Conservation (phyloP, 2,329 filamentous ascomycete species). For the Myriosclerotinia curreyana region DNA sequence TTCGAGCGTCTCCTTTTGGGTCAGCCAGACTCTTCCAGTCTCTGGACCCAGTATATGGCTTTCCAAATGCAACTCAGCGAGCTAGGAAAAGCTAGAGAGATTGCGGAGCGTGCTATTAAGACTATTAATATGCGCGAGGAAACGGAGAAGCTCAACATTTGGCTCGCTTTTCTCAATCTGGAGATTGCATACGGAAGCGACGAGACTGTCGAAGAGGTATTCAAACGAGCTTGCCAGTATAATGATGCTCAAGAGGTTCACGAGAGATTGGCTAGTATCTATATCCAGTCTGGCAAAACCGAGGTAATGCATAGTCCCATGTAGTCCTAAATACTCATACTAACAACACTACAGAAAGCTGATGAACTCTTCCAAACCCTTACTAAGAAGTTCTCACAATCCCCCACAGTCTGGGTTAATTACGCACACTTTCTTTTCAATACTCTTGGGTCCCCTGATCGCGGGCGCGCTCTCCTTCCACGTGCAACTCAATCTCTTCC, state of each 20-base stretch:
- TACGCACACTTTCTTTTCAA: slow-evolving; percentile 92
- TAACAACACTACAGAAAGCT: slow-evolving; percentile 62
- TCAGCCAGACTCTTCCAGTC: slow-evolving; percentile 84
- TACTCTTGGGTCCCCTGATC: slow-evolving; percentile 64
- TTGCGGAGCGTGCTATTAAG: slow-evolving; percentile 84
- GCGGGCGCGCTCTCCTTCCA: slow-evolving; percentile 72
- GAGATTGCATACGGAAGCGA: slow-evolving; percentile 88
- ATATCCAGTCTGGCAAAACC: slow-evolving; percentile 84
- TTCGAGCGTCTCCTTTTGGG: slow-evolving; percentile 91
- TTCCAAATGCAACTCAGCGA: slow-evolving; percentile 94
- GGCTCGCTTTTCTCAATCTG: slow-evolving; percentile 91
- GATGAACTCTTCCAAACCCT: slow-evolving; percentile 83
- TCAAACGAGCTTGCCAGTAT: slow-evolving; percentile 89
- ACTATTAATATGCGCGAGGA: slow-evolving; percentile 91
- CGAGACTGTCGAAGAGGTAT: slow-evolving; percentile 77
- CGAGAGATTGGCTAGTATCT: slow-evolving; percentile 87
- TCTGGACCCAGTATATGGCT: slow-evolving; percentile 99
- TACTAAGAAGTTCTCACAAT: slow-evolving; percentile 80
- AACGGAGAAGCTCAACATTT: slow-evolving; percentile 89
- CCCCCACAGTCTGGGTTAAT: slow-evolving; percentile 83
- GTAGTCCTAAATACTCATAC: slow-evolving; percentile 18
- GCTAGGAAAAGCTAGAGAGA: slow-evolving; percentile 79
- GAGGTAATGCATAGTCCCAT: slow-evolving; percentile 56
- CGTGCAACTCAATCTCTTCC: slow-evolving; percentile 84
- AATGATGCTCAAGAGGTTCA: slow-evolving; percentile 90